phyloP scores from a whole-genome alignment of 78 protist genomes.

The Polysphondylium violaceum region DNA sequence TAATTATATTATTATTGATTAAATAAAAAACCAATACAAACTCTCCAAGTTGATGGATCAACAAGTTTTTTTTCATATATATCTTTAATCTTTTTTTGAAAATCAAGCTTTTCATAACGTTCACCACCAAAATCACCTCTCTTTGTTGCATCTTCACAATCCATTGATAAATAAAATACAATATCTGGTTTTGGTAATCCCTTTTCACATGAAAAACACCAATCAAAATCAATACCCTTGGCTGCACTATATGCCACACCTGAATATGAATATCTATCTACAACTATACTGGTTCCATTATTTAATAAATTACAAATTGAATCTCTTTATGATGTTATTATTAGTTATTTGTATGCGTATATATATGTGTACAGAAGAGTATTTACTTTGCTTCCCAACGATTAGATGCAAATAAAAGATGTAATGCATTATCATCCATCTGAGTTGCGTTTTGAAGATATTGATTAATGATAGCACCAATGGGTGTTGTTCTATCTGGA shows the following conservation, averaged over 20 bases:
- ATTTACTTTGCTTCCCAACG: constrained; percentile 87
- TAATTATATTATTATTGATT: too few species aligned
- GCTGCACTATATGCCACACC: constrained; percentile 96
- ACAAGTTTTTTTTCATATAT: constrained; percentile 45
- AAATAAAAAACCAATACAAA: too few species aligned
- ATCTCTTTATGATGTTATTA: constrained; percentile 17
- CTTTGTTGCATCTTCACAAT: constrained; percentile 77
- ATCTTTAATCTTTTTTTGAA: constrained; percentile 83
- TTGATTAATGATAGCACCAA: constrained; percentile 86
- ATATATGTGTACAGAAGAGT: background rate
- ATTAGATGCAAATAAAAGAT: constrained; percentile 93
- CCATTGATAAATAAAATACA: constrained; percentile 83
- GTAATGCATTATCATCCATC: constrained; percentile 90
- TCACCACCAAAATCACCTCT: constrained; percentile 93
- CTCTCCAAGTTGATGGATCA: background rate
- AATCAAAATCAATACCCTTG: constrained; percentile 90
- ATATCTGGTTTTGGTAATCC: constrained; percentile 94
- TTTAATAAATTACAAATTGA: constrained; percentile 42
- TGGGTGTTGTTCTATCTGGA: constrained; percentile 89
- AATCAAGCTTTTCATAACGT: constrained; percentile 88
- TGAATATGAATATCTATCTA: constrained; percentile 92
- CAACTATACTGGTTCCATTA: constrained; percentile 84
- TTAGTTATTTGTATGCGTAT: background rate
- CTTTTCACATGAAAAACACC: constrained; percentile 90
- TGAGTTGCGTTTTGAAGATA: constrained; percentile 83